Percentiles rank a stretch among this genome's conserved stretches.
These are phyloP conservation scores for Chlamydomonas applanata DNA, from an alignment of 139 green algal genomes.

Conservation along the genomic window DNA sequence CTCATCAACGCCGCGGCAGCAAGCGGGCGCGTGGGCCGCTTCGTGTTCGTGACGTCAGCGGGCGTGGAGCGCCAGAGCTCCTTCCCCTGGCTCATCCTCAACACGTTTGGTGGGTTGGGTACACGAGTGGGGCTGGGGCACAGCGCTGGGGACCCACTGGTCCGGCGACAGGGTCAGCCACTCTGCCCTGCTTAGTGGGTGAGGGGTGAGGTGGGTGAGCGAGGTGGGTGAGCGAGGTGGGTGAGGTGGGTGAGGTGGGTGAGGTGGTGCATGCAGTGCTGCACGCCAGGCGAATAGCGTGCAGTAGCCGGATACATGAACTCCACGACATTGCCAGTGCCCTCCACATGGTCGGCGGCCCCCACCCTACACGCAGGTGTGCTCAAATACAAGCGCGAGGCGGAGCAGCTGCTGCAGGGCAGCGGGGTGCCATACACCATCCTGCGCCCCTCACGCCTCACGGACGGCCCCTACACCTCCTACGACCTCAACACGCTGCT, in stretches of 20 bases:
- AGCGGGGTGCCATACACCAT: slow-evolving; percentile 90
- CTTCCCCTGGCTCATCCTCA: slow-evolving; percentile 84
- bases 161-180: too few species aligned
- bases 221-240: too few species aligned
- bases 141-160: too few species aligned
- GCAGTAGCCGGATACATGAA: too few species aligned
- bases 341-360: background rate
- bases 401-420: slow-evolving; percentile 66
- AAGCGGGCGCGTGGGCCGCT: slow-evolving; percentile 34
- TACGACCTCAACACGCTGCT: slow-evolving; percentile 98
- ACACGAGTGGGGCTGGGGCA: too few species aligned
- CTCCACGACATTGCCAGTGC: too few species aligned
- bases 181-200: too few species aligned
- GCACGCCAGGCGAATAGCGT: too few species aligned
- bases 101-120: slow-evolving; percentile 72
- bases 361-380: slow-evolving; percentile 63
- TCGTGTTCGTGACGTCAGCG: slow-evolving; percentile 83
- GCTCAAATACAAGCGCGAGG: slow-evolving; percentile 86
- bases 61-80: slow-evolving; percentile 70
- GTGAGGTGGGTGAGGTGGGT: too few species aligned
- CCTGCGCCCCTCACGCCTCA: slow-evolving; percentile 83
- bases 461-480: slow-evolving; percentile 96
- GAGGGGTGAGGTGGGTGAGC: too few species aligned
- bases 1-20: slow-evolving; percentile 57
- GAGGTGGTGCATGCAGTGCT: too few species aligned